Base-by-base conservation (phyloP, 371 early-diverging fungal genomes). In the Gilbertella persicaria region DNA sequence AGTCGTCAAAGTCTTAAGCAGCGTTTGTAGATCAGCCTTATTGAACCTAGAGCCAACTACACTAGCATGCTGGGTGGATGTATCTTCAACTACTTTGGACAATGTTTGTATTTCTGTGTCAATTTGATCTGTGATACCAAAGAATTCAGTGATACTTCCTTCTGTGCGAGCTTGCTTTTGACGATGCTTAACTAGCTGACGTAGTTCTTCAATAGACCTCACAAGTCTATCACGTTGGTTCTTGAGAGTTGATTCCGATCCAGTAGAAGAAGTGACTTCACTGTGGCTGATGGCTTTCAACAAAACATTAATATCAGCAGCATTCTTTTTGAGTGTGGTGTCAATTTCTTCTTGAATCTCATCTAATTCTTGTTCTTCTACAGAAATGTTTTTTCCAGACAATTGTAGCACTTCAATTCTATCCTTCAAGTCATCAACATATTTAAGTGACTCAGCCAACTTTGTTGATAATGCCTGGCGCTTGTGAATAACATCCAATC, bases 21-120 rank as follows among this genome's bases (percentile, higher is more conserved):
- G 38, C 0, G 58, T 41, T 26, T 82, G 78, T 6, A 85, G 62
- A 38, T 82, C 82, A 45, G 76, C 53, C 19, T 75, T 78, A 23
- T 58, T 70, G 37, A 78, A 64, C 19, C 54, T 53, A 25, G 73
- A 60, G 5, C 74, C 61, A 14, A 67, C 64, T 0, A 68, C 45
- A 14, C 56, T 58, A 2, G 78, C 75, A 41, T 67, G 56, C 6
- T 67, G 67, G 2, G 75, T 66, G 2, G 77, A 64, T 13, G 69
- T 60, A 14, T 66, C 58, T 4, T 72, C 73, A 7, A 75, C 55
- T 2, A 62, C 58, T 33, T 50, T 55, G 10, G 66, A 44, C 7
- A 79, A 42, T 28, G 56, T 44, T 4, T 47, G 24, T 20, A 79
- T 73, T 20, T 71, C 65, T 4, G 54, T 50, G 23, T 77, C 69